phyloP scores from a whole-genome alignment of 805 yeast genomes.

The Debaryomyces prosopidis region DNA sequence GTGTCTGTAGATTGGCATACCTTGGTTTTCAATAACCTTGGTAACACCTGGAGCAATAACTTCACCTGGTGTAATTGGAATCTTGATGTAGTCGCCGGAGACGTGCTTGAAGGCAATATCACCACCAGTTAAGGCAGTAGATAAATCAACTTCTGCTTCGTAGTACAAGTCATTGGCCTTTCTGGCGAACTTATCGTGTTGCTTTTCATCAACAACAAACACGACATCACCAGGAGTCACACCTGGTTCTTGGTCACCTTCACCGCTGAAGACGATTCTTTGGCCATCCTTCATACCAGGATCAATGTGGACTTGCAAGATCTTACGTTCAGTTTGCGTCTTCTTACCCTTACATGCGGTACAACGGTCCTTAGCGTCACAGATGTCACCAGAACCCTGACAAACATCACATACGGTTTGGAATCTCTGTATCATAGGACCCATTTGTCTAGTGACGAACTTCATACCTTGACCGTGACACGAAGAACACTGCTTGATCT shows the following conservation, averaged over 20 bases:
- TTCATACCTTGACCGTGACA: slow-evolving; percentile 93
- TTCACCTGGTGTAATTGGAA: slow-evolving; percentile 86
- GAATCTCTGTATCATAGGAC: slow-evolving; percentile 98
- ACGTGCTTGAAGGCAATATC: slow-evolving; percentile 83
- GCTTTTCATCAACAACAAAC: slow-evolving; percentile 87
- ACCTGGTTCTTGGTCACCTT: slow-evolving; percentile 97
- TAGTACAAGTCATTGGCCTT: slow-evolving; percentile 83
- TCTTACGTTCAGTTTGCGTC: slow-evolving; percentile 83
- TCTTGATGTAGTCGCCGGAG: slow-evolving; percentile 87
- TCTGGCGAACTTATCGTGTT: slow-evolving; percentile 81
- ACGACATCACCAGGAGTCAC: slow-evolving; percentile 95
- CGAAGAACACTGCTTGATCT: slow-evolving; percentile 79
- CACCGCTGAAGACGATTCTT: slow-evolving; percentile 86
- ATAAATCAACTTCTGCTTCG: slow-evolving; percentile 84
- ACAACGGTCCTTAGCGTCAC: slow-evolving; percentile 88
- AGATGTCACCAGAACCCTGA: slow-evolving; percentile 87
- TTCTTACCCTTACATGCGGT: slow-evolving; percentile 85
- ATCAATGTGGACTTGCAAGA: slow-evolving; percentile 89
- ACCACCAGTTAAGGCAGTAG: slow-evolving; percentile 97
- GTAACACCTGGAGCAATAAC: slow-evolving; percentile 81
- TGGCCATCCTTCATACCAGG: slow-evolving; percentile 98
- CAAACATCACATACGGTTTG: slow-evolving; percentile 93
- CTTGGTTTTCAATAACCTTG: slow-evolving; percentile 86
- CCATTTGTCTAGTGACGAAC: slow-evolving; percentile 96
- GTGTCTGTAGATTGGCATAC: slow-evolving; percentile 94